Conservation (phyloP, 2,329 filamentous ascomycete species). For the Colletotrichum costaricense region DNA sequence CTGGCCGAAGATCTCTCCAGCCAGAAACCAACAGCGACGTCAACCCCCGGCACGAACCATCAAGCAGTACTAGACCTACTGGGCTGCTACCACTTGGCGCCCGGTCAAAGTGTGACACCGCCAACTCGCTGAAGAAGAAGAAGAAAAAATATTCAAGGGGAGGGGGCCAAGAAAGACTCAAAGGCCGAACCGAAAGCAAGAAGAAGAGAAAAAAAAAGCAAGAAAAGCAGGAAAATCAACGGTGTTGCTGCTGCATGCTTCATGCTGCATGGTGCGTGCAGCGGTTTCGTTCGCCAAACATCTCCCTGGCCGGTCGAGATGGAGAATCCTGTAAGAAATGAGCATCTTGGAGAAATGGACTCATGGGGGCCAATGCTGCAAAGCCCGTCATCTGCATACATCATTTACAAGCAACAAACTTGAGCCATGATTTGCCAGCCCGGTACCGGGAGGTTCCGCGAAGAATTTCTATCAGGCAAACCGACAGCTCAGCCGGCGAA, state of each 20-base stretch:
- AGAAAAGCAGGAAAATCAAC: not conserved
- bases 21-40: not conserved
- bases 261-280: conserved; percentile 7
- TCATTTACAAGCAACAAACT: not conserved
- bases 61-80: not conserved
- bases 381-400: not conserved
- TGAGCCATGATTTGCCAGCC: not conserved
- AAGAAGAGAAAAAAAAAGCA: not conserved
- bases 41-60: not conserved
- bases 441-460: conserved; percentile 16
- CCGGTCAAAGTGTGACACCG: not conserved
- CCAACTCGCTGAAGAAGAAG: not conserved
- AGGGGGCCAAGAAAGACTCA: not conserved
- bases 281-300: conserved; percentile 29
- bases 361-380: not conserved
- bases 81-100: too few relatives aligned
- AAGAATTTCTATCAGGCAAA: conserved; percentile 8
- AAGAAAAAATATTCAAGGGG: not conserved
- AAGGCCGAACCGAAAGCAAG: not conserved
- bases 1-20: not conserved
- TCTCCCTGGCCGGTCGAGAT: not conserved
- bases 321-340: not conserved
- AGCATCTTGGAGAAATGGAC: not conserved
- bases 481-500: not conserved
- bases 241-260: not conserved